Conservation (phyloP, 2,329 filamentous ascomycete species). For the Amauroascus niger region DNA sequence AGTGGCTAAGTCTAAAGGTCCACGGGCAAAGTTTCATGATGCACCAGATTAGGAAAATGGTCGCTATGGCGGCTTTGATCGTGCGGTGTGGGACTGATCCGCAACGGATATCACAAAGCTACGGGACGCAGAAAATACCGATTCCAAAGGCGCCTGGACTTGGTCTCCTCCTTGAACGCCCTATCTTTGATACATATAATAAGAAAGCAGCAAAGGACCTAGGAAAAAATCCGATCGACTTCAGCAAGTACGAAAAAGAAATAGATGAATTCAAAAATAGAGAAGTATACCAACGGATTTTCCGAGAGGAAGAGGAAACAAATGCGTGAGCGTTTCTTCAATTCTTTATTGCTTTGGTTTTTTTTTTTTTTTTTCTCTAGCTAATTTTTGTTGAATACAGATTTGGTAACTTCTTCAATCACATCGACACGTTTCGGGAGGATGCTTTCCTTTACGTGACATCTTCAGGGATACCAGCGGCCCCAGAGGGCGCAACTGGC, state of each 20-base stretch:
- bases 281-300: slow-evolving; percentile 87
- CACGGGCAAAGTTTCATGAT: slow-evolving; percentile 99
- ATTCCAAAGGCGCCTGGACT: slow-evolving; percentile 91
- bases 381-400: slow-evolving; percentile 36
- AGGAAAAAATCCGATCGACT: slow-evolving; percentile 62
- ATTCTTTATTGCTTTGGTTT: neutral
- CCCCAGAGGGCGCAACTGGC: slow-evolving; percentile 27
- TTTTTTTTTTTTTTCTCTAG: neutral
- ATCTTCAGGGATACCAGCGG: slow-evolving; percentile 55
- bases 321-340: slow-evolving; percentile 57
- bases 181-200: slow-evolving; percentile 88
- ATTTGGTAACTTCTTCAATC: slow-evolving; percentile 69
- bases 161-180: slow-evolving; percentile 77
- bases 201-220: slow-evolving; percentile 55
- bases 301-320: slow-evolving; percentile 75
- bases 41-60: slow-evolving; percentile 99
- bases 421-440: slow-evolving; percentile 63
- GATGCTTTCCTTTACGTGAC: slow-evolving; percentile 68
- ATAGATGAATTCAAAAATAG: slow-evolving; percentile 83
- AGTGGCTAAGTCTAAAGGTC: slow-evolving; percentile 93
- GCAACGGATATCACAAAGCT: slow-evolving; percentile 62
- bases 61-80: slow-evolving; percentile 77
- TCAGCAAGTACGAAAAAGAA: slow-evolving; percentile 63
- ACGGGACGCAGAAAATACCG: slow-evolving; percentile 61
- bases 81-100: slow-evolving; percentile 73